Conservation (phyloP, 768 basidiomycete genomes). For the Leccinum imitatum region DNA sequence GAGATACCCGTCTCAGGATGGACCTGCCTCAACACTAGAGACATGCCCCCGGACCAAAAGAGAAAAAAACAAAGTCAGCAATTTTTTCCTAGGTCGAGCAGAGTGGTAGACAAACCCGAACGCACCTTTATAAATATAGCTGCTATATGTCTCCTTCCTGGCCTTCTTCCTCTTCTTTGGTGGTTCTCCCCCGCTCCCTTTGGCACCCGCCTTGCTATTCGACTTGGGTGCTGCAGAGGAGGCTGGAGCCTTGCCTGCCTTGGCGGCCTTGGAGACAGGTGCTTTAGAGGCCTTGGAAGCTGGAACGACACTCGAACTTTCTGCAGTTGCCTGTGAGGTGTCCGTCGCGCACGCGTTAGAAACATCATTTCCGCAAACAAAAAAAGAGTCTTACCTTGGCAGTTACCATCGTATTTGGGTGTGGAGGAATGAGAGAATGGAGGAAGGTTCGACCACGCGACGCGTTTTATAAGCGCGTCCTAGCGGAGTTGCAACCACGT, state of each 20-base stretch:
- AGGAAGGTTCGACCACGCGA: not conserved
- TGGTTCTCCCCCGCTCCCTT: slow-evolving; percentile 32
- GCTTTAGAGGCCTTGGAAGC: slow-evolving; percentile 33
- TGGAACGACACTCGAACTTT: slow-evolving; percentile 17
- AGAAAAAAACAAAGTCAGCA: not conserved
- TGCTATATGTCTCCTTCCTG: slow-evolving; percentile 58
- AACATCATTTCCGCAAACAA: no score
- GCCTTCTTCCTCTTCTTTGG: slow-evolving; percentile 57
- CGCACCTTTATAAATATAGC: slow-evolving; percentile 64
- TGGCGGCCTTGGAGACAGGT: slow-evolving; percentile 47
- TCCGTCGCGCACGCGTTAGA: not conserved
- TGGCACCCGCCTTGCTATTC: slow-evolving; percentile 29
- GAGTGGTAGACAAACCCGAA: not conserved
- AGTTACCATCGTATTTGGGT: not conserved
- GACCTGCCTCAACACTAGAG: slow-evolving; percentile 61
- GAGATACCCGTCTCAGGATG: slow-evolving; percentile 76
- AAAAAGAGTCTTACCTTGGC: not conserved
- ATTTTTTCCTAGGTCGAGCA: not conserved
- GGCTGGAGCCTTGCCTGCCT: slow-evolving; percentile 53
- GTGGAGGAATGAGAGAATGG: no score
- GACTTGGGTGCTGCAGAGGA: slow-evolving; percentile 38
- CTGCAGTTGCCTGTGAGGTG: not conserved
- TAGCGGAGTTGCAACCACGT: slow-evolving; percentile 13
- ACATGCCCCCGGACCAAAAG: not conserved
- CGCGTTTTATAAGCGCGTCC: slow-evolving; percentile 21